Evolutionary conservation across 2,329 filamentous ascomycete species (phyloP), one percentile per base, ranked within the genome.

Genomic region (Monilinia aucupariae): DNA sequence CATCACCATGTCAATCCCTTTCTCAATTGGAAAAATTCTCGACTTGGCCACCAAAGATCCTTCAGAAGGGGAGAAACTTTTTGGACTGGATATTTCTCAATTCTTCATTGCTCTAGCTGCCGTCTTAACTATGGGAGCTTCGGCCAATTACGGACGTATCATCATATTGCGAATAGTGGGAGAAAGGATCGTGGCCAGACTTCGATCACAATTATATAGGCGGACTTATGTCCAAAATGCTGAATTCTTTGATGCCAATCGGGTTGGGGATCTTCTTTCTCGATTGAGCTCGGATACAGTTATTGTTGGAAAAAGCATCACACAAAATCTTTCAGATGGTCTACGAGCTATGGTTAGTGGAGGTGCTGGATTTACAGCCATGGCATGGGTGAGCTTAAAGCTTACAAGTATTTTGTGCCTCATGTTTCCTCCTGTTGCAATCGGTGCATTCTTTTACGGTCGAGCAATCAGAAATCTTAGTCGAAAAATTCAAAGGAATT

Each of bases 231-330:
- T 94, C n/a, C 94, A 99, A 75, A 94, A 99, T 75, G 94, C 94
- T 64, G 94, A 97, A 73, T 99, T 99, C 78, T 99, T 99, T 73
- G 94, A 99, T 74, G 94, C 94, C 47, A 99, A 99, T 77, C 85
- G 94, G 32, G 92, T 97, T 32, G 94, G 94, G 74, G 94, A 99
- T 74, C 79, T 99, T 70, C 97, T 99, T 72, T 97, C 93, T 45
- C 88, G 96, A 45, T 85, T 99, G 52, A 92, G 93, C 71, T 96
- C 92, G 2, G 96, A 99, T 75, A 97, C 94, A 0, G 91, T 97
- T 72, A 96, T 99, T 72, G 94, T 99, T 61, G 94, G 93, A 73
- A 99, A 99, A 78, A 96, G 92, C 71, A 96, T 99, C 68, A 99
- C 94, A 0, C 93, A 97, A 74, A 99, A 99, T 73, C 79, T 99